phyloP scores from a whole-genome alignment of 2,329 filamentous ascomycete genomes.

The Pseudogymnoascus sp. region DNA sequence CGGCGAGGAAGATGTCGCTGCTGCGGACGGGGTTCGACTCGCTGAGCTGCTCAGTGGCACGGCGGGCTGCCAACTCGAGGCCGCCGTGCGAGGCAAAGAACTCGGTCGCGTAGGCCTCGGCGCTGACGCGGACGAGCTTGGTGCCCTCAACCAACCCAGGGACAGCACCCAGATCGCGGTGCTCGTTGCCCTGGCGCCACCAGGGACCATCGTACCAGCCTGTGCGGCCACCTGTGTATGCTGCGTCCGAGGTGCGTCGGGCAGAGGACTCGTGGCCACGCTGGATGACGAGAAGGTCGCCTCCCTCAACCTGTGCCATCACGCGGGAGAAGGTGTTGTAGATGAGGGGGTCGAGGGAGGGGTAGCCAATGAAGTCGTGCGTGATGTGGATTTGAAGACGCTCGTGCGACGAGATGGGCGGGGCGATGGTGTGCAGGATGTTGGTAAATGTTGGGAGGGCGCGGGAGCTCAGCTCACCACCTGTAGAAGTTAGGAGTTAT shows the following conservation, averaged over 20 bases:
- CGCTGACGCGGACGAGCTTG: conserved; percentile 81
- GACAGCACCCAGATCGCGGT: conserved; percentile 71
- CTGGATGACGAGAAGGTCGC: conserved; percentile 88
- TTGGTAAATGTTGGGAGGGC: conserved; percentile 92
- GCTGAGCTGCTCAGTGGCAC: conserved; percentile 69
- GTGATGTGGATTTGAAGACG: conserved; percentile 95
- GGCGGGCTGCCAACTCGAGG: conserved; percentile 67
- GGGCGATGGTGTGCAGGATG: conserved; percentile 88
- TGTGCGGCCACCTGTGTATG: conserved; percentile 45
- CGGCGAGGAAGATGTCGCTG: conserved; percentile 90
- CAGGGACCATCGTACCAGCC: conserved; percentile 93
- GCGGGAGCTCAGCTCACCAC: conserved; percentile 75
- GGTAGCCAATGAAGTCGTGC: conserved; percentile 90
- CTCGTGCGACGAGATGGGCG: conserved; percentile 94
- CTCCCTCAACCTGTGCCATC: conserved; percentile 98
- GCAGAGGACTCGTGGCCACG: conserved; percentile 77
- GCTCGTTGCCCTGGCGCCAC: conserved; percentile 69
- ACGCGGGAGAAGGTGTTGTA: conserved; percentile 87
- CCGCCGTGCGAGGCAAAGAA: conserved; percentile 75
- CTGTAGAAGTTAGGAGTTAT: conserved; percentile 36
- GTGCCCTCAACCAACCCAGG: conserved; percentile 77
- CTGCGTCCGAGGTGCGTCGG: conserved; percentile 53
- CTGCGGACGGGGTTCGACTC: conserved; percentile 84
- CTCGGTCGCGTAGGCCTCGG: conserved; percentile 78
- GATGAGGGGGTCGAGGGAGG: conserved; percentile 85